A percentile compares a stretch with the other conserved stretches of the same genome.
Evolutionary conservation across 371 early-diverging fungal species (phyloP).

Genomic region (Rhizopus stolonifer): DNA sequence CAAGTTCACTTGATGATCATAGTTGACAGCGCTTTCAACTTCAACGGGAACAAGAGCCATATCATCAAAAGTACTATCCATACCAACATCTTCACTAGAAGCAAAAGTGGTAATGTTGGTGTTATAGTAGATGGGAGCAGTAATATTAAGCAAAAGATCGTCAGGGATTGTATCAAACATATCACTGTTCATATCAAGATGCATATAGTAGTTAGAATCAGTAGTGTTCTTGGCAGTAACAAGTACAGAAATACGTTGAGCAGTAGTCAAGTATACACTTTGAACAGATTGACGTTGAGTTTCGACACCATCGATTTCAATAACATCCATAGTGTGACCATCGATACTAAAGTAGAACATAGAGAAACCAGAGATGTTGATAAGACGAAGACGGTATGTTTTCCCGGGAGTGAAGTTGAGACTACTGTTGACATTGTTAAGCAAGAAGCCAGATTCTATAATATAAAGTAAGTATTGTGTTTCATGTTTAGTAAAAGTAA

Average conservation of each 20-base stretch:
- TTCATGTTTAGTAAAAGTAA: neutral
- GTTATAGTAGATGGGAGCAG: slow-evolving; percentile 58
- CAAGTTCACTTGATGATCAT: slow-evolving; percentile 55
- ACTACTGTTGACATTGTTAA: slow-evolving; percentile 44
- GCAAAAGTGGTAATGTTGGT: slow-evolving; percentile 33
- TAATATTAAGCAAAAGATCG: slow-evolving; percentile 47
- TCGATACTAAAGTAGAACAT: slow-evolving; percentile 79
- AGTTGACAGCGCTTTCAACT: slow-evolving; percentile 33
- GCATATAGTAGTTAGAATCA: slow-evolving; percentile 65
- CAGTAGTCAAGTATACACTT: slow-evolving; percentile 63
- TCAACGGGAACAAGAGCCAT: slow-evolving; percentile 43
- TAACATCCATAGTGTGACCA: slow-evolving; percentile 73
- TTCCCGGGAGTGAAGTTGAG: slow-evolving; percentile 68
- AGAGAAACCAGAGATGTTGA: slow-evolving; percentile 75
- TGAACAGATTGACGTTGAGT: slow-evolving; percentile 53
- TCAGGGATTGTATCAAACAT: slow-evolving; percentile 74
- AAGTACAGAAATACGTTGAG: slow-evolving; percentile 71
- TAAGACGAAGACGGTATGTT: slow-evolving; percentile 80
- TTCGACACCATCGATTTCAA: slow-evolving; percentile 81
- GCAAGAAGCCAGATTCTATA: slow-evolving; percentile 54
- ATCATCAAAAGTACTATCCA: slow-evolving; percentile 51
- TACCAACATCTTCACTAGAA: slow-evolving; percentile 32
- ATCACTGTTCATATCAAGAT: slow-evolving; percentile 71
- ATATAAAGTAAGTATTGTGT: neutral
- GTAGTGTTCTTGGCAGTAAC: slow-evolving; percentile 70